Evolutionary conservation across 2,329 filamentous ascomycete genomes (phyloP).

Genomic region (Microdochium paspali): DNA sequence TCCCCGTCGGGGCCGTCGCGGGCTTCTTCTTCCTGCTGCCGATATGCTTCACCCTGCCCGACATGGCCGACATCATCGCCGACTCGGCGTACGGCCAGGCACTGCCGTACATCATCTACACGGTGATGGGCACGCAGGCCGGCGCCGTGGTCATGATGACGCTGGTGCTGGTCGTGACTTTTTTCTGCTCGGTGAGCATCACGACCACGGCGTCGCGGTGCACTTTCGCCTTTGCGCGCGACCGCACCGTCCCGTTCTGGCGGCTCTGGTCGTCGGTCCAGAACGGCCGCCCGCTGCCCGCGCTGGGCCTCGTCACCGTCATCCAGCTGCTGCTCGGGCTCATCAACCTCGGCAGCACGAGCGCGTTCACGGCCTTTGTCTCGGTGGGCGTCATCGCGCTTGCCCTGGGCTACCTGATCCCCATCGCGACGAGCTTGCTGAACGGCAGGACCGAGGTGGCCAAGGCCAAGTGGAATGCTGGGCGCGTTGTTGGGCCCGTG

Average conservation of each 20-base stretch:
- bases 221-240: slow-evolving; percentile 55
- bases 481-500: slow-evolving; percentile 28
- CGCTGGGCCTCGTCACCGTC: slow-evolving; percentile 43
- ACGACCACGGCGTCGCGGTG: slow-evolving; percentile 59
- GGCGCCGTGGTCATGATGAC: slow-evolving; percentile 41
- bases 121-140: slow-evolving; percentile 38
- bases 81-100: slow-evolving; percentile 41
- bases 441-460: slow-evolving; percentile 35
- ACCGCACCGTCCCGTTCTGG: slow-evolving; percentile 44
- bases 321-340: slow-evolving; percentile 44
- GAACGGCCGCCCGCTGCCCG: slow-evolving; percentile 40
- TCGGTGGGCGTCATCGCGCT: slow-evolving; percentile 45
- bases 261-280: slow-evolving; percentile 41
- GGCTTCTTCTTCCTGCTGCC: slow-evolving; percentile 45
- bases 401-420: slow-evolving; percentile 45
- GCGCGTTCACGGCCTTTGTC: slow-evolving; percentile 47
- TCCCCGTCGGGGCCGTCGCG: slow-evolving; percentile 42
- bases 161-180: slow-evolving; percentile 44
- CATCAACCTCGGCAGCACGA: slow-evolving; percentile 47
- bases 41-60: slow-evolving; percentile 34
- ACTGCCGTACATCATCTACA: slow-evolving; percentile 41
- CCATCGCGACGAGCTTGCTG: slow-evolving; percentile 40
- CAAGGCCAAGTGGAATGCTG: slow-evolving; percentile 36
- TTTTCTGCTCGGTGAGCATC: slow-evolving; percentile 55
- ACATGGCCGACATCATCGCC: slow-evolving; percentile 30